Conservation (phyloP, 179 eudicot species). For the Drosera spatulata region DNA sequence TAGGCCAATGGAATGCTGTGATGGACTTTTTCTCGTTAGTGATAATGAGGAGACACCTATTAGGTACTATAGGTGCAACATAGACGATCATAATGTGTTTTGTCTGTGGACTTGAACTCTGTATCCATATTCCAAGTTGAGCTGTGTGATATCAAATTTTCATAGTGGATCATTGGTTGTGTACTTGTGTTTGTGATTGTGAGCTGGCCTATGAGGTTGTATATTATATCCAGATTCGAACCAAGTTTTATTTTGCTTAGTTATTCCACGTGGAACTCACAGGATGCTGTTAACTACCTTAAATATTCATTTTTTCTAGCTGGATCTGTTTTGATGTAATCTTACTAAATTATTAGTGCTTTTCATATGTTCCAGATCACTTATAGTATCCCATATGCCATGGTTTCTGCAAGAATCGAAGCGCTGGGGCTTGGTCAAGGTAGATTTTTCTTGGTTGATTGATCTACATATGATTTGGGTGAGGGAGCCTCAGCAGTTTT, state of each 20-base stretch:
- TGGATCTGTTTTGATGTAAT: not conserved
- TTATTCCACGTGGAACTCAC: too few relatives aligned
- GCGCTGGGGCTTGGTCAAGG: constrained; percentile 98
- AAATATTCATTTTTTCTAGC: not conserved
- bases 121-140: constrained; percentile 26
- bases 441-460: constrained; percentile 14
- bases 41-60: constrained; percentile 15
- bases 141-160: constrained; percentile 25
- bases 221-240: too few relatives aligned
- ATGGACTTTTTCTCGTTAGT: too few relatives aligned
- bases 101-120: constrained; percentile 19
- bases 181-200: not conserved
- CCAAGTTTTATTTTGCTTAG: too few relatives aligned
- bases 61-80: too few relatives aligned
- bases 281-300: not conserved
- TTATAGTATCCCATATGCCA: constrained; percentile 94
- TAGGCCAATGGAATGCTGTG: too few relatives aligned
- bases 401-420: constrained; percentile 78
- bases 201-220: too few relatives aligned
- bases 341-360: not conserved
- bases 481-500: constrained; percentile 7
- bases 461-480: not conserved
- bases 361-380: constrained; percentile 54
- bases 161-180: not conserved
- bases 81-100: constrained; percentile 19